Evolutionary conservation across 441 rosid genomes (phyloP), one percentile per base, ranked within the genome.

Genomic region (Erodium moschatum): DNA sequence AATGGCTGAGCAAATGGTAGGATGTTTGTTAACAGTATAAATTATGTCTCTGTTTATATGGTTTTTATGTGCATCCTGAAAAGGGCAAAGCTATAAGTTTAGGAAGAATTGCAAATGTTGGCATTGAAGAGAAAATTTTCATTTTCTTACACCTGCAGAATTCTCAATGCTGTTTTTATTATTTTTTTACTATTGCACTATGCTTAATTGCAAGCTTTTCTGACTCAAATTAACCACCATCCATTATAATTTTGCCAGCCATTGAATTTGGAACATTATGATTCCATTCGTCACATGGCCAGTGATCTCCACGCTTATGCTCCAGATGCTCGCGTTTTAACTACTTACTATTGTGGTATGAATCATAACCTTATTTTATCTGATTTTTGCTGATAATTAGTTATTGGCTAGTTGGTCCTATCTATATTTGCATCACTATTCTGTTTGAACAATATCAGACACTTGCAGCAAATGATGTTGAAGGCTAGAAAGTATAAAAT

Each of bases 291-390:
- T 79, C 85, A 70, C 71, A 81, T 90, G 91, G 98, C 98, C 20
- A 81, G 87, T 76, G 90, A 87, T 78, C 82, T 93, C 79, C 89
- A 86, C 74, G 84, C 90, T 27, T 87, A 89, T 74, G 97, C 97
- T 64, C 95, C 94, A 2, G 98, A 93, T 81, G 97, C 98, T 52
- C 97, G 98, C 70, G 84, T 93, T 71, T 81, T 90, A 78, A 93
- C 97, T 67, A 89, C 97, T 27, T 93, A 93, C 76, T 93, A 93
- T 75, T 89, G 89, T 73, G 98, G 97, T 89, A 76, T 66, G 86
- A 62, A 64, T 68, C 58, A 58, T 31, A 58, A 9, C 27, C 27
- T 58, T 52, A 38, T 65, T 66, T 33, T 60, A 42, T 65, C 66
- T 42, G 18, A 11, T 69, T 42, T 46, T 5, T 56, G 50, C 11